Conservation (phyloP, 352 stramenopile genomes). For the Globisporangium parvum region DNA sequence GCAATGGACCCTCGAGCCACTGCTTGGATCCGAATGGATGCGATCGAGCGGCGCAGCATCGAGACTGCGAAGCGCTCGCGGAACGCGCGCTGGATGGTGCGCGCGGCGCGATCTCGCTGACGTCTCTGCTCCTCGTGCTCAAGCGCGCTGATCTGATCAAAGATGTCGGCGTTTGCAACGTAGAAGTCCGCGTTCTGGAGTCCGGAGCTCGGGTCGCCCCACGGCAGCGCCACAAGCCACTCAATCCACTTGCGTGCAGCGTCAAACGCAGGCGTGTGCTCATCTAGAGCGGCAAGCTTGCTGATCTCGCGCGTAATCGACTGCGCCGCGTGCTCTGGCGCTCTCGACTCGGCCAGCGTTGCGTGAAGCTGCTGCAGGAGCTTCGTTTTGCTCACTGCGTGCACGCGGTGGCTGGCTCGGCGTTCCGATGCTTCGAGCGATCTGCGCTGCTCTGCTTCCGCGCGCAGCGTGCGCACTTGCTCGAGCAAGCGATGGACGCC, state of each 20-base stretch:
- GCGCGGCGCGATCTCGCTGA: constrained; percentile 19
- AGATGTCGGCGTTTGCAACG: constrained; percentile 21
- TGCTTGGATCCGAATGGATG: constrained; percentile 31
- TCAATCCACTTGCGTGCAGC: constrained; percentile 43
- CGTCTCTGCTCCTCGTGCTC: constrained; percentile 12
- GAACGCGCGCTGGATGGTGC: constrained; percentile 35
- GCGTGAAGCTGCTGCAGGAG: constrained; percentile 18
- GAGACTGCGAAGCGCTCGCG: constrained; percentile 27
- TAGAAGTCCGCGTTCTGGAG: constrained; percentile 20
- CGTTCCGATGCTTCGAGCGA: neutral
- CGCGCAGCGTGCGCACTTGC: constrained; percentile 16
- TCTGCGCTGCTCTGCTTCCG: constrained; percentile 4
- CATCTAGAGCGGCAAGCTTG: constrained; percentile 30
- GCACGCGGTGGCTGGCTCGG: neutral
- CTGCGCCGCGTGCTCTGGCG: constrained; percentile 18
- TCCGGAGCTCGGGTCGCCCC: constrained; percentile 24
- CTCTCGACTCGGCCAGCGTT: constrained; percentile 13
- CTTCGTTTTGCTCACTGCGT: constrained; percentile 8
- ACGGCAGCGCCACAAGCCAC: constrained; percentile 52
- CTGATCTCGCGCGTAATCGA: constrained; percentile 41
- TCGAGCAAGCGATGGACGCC: constrained; percentile 43
- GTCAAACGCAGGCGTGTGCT: constrained; percentile 23
- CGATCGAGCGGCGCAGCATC: constrained; percentile 20
- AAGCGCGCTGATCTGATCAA: constrained; percentile 36
- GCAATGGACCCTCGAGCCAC: constrained; percentile 6